Evolutionary conservation across 805 yeast genomes (phyloP).

Genomic region (Wickerhamomyces subpelliculosus): DNA sequence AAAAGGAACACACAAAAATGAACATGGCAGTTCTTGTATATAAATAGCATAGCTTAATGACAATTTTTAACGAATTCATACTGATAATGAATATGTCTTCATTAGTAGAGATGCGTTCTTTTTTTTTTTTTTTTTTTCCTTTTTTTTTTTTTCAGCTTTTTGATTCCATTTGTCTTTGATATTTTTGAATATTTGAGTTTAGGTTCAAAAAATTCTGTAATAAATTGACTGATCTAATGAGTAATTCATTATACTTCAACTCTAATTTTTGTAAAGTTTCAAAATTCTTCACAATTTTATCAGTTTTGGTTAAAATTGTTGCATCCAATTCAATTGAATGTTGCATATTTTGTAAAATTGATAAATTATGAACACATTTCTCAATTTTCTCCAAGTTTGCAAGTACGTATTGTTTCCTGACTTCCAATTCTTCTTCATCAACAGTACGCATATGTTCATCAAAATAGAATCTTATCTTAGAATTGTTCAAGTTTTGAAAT

Average conservation of each 20-base stretch:
- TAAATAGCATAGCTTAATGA: background rate
- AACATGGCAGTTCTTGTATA: no score
- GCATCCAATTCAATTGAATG: background rate
- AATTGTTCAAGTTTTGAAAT: background rate
- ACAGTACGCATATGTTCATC: background rate
- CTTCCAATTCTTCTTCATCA: background rate
- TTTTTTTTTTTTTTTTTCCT: no score
- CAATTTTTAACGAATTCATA: no score
- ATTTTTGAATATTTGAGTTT: slow-evolving; percentile 11
- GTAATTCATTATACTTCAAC: slow-evolving; percentile 14
- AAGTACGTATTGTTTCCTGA: background rate
- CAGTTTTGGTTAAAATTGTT: background rate
- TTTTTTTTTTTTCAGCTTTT: background rate
- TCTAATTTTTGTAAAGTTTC: slow-evolving; percentile 8
- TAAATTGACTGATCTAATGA: slow-evolving; percentile 15
- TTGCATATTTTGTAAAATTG: background rate
- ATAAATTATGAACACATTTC: background rate
- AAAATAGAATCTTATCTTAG: background rate
- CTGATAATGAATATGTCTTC: background rate
- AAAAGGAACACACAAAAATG: no score
- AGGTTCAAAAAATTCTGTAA: slow-evolving; percentile 19
- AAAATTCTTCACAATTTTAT: background rate
- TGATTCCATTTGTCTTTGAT: background rate
- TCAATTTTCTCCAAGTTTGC: background rate
- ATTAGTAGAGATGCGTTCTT: no score